These are phyloP conservation scores for Abelmoschus esculentus DNA, from an alignment of 345 rosid genomes.

Conservation along the genomic window DNA sequence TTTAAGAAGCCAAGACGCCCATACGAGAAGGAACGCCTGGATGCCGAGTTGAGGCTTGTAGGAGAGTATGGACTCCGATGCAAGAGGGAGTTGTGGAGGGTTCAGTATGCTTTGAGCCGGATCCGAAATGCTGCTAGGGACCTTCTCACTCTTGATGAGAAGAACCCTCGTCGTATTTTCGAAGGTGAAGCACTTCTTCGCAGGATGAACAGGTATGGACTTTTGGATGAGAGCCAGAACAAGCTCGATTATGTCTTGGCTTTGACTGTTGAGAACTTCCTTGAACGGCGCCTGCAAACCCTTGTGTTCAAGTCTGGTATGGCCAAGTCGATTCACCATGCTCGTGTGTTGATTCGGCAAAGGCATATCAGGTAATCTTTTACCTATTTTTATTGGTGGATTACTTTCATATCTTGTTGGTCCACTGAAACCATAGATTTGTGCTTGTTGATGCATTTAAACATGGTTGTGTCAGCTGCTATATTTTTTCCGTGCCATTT, in stretches of 20 bases:
- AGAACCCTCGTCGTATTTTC: slow-evolving; percentile 48
- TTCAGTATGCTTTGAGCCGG: slow-evolving; percentile 47
- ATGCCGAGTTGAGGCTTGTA: slow-evolving; percentile 52
- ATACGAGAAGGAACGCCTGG: slow-evolving; percentile 49
- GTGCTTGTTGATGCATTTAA: not conserved
- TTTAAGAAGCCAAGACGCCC: slow-evolving; percentile 43
- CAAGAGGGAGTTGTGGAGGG: slow-evolving; percentile 60
- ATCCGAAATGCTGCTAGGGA: slow-evolving; percentile 58
- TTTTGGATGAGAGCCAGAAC: slow-evolving; percentile 49
- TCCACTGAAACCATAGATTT: not conserved
- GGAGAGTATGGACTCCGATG: slow-evolving; percentile 59
- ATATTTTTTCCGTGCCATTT: not conserved
- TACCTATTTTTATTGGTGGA: not conserved
- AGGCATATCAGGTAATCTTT: slow-evolving; percentile 15
- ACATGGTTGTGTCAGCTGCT: no score
- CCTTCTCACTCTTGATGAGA: slow-evolving; percentile 54
- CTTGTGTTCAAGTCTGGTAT: slow-evolving; percentile 28
- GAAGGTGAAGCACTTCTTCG: slow-evolving; percentile 57
- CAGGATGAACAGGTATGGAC: slow-evolving; percentile 43
- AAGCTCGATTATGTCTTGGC: slow-evolving; percentile 61
- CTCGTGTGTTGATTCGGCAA: slow-evolving; percentile 20
- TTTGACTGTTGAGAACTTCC: slow-evolving; percentile 44
- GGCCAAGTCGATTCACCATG: slow-evolving; percentile 23
- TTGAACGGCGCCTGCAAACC: slow-evolving; percentile 40
- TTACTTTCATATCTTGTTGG: not conserved